Conservation (phyloP, 2,329 filamentous ascomycete species). For the Cladosporium velox region DNA sequence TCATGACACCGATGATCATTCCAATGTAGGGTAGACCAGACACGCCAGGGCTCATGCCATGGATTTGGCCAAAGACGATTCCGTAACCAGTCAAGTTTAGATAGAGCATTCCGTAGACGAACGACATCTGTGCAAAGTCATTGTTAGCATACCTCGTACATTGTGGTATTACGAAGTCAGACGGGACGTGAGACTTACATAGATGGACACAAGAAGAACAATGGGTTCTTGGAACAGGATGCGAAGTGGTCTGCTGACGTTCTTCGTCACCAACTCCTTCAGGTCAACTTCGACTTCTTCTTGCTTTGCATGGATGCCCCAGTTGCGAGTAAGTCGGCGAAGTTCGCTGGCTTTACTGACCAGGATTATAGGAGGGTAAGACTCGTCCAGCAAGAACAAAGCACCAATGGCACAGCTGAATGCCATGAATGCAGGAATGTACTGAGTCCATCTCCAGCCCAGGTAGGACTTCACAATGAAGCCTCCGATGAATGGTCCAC, state of each 20-base stretch:
- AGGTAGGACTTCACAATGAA: constrained; percentile 38
- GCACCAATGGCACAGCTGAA: constrained; percentile 51
- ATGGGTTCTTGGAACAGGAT: constrained; percentile 55
- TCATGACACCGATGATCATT: constrained; percentile 51
- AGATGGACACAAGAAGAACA: constrained; percentile 50
- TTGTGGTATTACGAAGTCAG: neutral
- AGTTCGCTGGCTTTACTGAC: constrained; percentile 58
- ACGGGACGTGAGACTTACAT: constrained; percentile 27
- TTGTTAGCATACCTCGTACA: neutral
- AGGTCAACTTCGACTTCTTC: constrained; percentile 44
- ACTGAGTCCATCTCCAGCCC: constrained; percentile 55
- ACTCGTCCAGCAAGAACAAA: constrained; percentile 58
- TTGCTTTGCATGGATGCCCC: constrained; percentile 60
- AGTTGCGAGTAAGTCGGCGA: constrained; percentile 58
- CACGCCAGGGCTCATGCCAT: constrained; percentile 69
- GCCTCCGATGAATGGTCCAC: constrained; percentile 37
- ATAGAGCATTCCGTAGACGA: constrained; percentile 64
- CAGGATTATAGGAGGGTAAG: constrained; percentile 60
- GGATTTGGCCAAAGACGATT: constrained; percentile 72
- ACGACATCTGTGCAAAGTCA: constrained; percentile 27
- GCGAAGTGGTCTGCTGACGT: constrained; percentile 45
- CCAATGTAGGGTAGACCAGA: constrained; percentile 82
- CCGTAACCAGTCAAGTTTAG: constrained; percentile 85
- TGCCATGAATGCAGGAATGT: constrained; percentile 60
- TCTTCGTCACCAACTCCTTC: constrained; percentile 40